Base-by-base conservation (phyloP, 257 asterid species). In the Solanum tarijense region DNA sequence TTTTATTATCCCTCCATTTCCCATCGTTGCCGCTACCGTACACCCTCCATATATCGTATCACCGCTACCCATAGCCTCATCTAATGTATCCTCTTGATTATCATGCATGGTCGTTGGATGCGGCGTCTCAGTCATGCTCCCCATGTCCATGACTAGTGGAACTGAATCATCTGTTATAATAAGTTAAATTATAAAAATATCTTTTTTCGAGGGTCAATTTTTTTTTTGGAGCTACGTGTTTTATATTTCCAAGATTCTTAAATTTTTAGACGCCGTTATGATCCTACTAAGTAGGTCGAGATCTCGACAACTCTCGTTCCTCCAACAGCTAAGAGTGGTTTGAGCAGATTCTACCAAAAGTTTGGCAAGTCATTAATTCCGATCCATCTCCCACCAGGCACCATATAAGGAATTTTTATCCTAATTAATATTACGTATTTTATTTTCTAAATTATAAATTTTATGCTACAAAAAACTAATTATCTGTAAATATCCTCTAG, bases 171-270 rank as follows among this genome's bases (percentile, higher is more conserved):
- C 86, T 95, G 99, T 91, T 93, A 94, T 92, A 25, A 41, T 23
- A 78, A 3, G 12, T 41, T 78, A 41, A 78, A 78, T 78, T 98
- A 98, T 3, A n/a, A 87, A 87, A 71, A 13, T 21, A 91, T 93
- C 39, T 92, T 90, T 25, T 92, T 94, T 0, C 88, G 86, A 5
- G 96, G 95, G 11, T 93, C 96, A 43, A 43, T 12, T 43, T 43
- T 89, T 95, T 31, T 96, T 92, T 96, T 96, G 94, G 1, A 96
- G 94, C 34, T 94, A 95, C 91, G 90, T 93, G 1, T 95, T 93
- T 91, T 95, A 95, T 89, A 90, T 95, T 87, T 95, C 95, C 72
- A 96, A 95, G 86, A 91, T 93, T 84, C 94, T 95, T 12, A 98
- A 95, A 86, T 92, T 95, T 91, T 2, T 91, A 13, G 99, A 96